A percentile compares a stretch with the other conserved stretches of the same genome.
Evolutionary conservation across 805 yeast species (phyloP).

Genomic region (Spathaspora hagerdaliae): DNA sequence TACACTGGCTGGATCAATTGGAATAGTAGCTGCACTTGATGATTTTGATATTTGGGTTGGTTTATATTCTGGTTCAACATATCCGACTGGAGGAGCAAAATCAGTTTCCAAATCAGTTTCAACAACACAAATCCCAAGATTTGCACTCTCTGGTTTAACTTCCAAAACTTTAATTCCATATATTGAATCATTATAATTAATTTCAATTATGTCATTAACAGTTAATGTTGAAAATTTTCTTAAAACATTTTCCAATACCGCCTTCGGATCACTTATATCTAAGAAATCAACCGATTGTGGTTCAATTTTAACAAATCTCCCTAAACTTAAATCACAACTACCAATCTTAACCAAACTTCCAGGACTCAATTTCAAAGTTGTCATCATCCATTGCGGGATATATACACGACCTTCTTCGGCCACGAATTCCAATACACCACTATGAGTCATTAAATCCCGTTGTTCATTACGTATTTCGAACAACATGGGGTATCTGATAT

Average conservation of each 20-base stretch:
- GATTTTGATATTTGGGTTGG: slow-evolving; percentile 37
- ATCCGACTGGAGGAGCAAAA: slow-evolving; percentile 98
- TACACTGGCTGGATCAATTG: slow-evolving; percentile 32
- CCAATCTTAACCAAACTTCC: slow-evolving; percentile 79
- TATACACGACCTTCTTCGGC: slow-evolving; percentile 97
- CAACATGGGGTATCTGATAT: slow-evolving; percentile 94
- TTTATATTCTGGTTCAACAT: slow-evolving; percentile 79
- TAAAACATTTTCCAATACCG: slow-evolving; percentile 89
- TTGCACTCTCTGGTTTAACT: slow-evolving; percentile 68
- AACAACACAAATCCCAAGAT: slow-evolving; percentile 81
- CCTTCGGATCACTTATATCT: slow-evolving; percentile 93
- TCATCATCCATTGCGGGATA: slow-evolving; percentile 96
- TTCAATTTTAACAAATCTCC: slow-evolving; percentile 85
- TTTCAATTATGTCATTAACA: slow-evolving; percentile 77
- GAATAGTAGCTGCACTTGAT: slow-evolving; percentile 12
- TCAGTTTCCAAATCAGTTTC: slow-evolving; percentile 97
- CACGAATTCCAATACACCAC: slow-evolving; percentile 93
- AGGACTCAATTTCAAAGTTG: slow-evolving; percentile 63
- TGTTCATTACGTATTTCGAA: slow-evolving; percentile 75
- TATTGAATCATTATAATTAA: slow-evolving; percentile 73
- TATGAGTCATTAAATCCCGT: slow-evolving; percentile 60
- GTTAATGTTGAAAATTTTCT: slow-evolving; percentile 87
- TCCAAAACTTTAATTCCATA: slow-evolving; percentile 83
- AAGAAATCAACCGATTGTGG: slow-evolving; percentile 93
- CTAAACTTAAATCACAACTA: slow-evolving; percentile 77